phyloP scores from a whole-genome alignment of 169 alveolate species.

The Theileria sp. region DNA sequence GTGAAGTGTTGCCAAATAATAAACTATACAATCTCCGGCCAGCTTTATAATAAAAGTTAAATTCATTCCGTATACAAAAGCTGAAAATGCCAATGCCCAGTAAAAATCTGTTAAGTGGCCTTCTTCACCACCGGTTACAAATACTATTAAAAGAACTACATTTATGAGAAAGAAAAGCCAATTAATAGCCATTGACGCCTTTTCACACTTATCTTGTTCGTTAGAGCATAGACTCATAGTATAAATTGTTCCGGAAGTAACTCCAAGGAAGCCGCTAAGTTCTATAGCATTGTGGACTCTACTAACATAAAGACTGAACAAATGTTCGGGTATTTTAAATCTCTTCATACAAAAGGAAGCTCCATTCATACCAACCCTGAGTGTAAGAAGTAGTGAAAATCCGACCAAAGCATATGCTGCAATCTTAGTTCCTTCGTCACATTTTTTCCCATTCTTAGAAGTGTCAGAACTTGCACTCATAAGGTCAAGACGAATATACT shows the following conservation, averaged over 20 bases:
- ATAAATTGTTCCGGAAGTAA: neutral
- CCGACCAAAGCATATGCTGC: neutral
- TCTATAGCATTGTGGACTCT: constrained; percentile 13
- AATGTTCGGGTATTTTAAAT: constrained; percentile 10
- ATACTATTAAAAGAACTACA: neutral
- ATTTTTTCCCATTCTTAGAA: neutral
- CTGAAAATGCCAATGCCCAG: constrained; percentile 13
- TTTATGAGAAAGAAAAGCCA: neutral
- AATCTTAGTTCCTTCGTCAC: neutral
- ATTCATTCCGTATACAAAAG: constrained; percentile 14
- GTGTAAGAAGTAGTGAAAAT: neutral
- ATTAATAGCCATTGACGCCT: neutral
- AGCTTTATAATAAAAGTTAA: neutral
- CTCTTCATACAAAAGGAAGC: neutral
- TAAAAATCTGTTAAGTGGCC: neutral
- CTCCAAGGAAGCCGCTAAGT: constrained; percentile 2
- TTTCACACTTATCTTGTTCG: neutral
- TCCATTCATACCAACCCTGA: constrained; percentile 18
- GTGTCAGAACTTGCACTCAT: neutral
- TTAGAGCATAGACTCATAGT: neutral
- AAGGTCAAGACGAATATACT: no score
- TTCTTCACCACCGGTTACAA: constrained; percentile 20
- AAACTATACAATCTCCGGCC: neutral
- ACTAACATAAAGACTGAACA: constrained; percentile 5
- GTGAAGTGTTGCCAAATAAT: neutral